Conservation (phyloP, 306 rosid genomes). For the Albizia julibrissin region DNA sequence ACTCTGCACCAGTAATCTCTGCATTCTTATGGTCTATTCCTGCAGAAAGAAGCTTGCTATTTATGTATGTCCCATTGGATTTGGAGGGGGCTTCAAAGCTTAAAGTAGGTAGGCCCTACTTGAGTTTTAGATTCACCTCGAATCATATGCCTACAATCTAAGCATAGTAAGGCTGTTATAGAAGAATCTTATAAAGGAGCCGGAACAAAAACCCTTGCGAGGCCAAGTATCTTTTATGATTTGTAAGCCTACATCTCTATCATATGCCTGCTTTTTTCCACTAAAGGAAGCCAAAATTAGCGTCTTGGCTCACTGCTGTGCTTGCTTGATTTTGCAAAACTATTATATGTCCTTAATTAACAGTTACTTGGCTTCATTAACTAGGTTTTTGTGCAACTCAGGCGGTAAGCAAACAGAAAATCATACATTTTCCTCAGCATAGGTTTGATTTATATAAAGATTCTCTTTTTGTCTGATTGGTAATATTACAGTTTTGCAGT, state of each 20-base stretch:
- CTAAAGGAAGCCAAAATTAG: background rate
- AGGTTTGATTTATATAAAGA: background rate
- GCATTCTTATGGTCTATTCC: constrained; percentile 60
- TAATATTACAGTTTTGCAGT: background rate
- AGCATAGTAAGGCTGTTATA: constrained; percentile 77
- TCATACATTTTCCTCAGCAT: background rate
- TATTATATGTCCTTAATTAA: background rate
- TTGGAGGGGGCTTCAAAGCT: constrained; percentile 64
- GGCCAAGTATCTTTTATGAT: constrained; percentile 75
- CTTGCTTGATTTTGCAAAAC: background rate
- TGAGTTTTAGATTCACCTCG: constrained; percentile 76
- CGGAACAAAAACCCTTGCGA: constrained; percentile 77
- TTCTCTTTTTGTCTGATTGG: background rate
- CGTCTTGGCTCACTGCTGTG: background rate
- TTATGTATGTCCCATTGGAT: constrained; percentile 56
- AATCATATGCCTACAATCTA: constrained; percentile 52
- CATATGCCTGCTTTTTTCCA: constrained; percentile 27
- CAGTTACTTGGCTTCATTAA: background rate
- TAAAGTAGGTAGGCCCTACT: constrained; percentile 58
- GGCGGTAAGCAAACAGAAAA: background rate
- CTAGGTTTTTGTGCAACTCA: background rate
- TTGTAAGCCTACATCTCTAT: constrained; percentile 52
- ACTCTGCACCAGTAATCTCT: constrained; percentile 26
- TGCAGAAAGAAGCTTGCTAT: constrained; percentile 63
- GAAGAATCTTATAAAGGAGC: constrained; percentile 85